These are phyloP conservation scores for Orobanche coerulescens DNA, from an alignment of 257 asterid genomes.

Conservation along the genomic window DNA sequence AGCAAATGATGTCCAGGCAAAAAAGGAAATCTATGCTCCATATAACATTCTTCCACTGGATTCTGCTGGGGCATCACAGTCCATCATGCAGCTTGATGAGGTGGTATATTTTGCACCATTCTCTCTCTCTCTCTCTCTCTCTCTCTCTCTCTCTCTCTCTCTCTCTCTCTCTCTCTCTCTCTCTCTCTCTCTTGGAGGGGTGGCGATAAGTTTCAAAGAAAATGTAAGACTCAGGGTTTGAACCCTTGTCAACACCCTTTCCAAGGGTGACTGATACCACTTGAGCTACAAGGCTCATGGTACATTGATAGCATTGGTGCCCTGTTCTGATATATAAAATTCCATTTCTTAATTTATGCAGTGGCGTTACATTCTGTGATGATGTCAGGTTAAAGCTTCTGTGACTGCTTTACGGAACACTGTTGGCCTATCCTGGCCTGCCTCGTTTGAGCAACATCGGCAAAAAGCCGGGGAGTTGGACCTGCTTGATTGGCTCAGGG, in stretches of 20 bases:
- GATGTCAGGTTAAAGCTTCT: conserved; percentile 62
- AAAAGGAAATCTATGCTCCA: conserved; percentile 70
- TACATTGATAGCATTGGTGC: background rate
- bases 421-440: conserved; percentile 52
- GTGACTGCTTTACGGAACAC: conserved; percentile 57
- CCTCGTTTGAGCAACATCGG: conserved; percentile 59
- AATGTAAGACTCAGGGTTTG: background rate
- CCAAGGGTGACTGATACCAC: background rate
- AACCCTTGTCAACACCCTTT: background rate
- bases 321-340: background rate
- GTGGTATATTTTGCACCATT: conserved; percentile 26
- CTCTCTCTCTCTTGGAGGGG: too few species aligned
- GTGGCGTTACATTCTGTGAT: background rate
- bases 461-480: conserved; percentile 65
- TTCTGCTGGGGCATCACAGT: conserved; percentile 68
- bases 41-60: conserved; percentile 70
- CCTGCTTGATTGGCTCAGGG: conserved; percentile 79
- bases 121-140: too few species aligned
- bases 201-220: background rate
- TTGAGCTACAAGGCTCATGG: background rate
- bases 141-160: too few species aligned
- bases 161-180: too few species aligned
- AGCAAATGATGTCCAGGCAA: conserved; percentile 73
- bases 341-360: background rate
- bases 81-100: conserved; percentile 85